Evolutionary conservation across 371 early-diverging fungal genomes (phyloP), one percentile per base, ranked within the genome.

Genomic region (Mortierella sp.): DNA sequence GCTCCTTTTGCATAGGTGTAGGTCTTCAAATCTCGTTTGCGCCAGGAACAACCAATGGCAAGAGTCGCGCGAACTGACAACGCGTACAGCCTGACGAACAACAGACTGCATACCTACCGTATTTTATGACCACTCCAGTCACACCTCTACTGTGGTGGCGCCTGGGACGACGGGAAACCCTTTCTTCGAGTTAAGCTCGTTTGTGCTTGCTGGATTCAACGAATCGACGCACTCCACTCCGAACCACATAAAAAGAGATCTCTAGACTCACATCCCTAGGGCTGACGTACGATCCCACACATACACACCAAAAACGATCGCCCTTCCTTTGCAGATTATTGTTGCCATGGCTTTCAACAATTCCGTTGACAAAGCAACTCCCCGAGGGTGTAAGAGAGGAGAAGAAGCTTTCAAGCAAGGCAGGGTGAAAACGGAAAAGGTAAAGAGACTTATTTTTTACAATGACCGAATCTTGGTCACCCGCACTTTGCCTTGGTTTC

Each of bases 31-130:
- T 54, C 43, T 40, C 43, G 8, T 24, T n/a, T 11, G 57, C n/a
- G 11, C 26, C 57, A 26, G 57, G 28, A n/a, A 21, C n/a, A 57
- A n/a, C 3, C 9, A 54, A 26, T n/a, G 6, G 43, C 43, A 57
- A 57, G 28, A 28, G 57, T n/a, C 57, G 57, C 57, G 57, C n/a
- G 57, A 57, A 28, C 28, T 57, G n/a, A 57, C 57, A 55, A 57
- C 14, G 0, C 24, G 24, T 53, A 16, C 53, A 53, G 24, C 53
- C 53, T 53, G 43, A 4, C 43, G n/a, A n/a, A n/a, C n/a, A n/a
- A n/a, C n/a, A n/a, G n/a, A n/a, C n/a, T n/a, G n/a, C n/a, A n/a
- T n/a, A n/a, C n/a, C n/a, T n/a, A n/a, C n/a, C n/a, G n/a, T n/a
- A n/a, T n/a, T n/a, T n/a, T n/a, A n/a, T n/a, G n/a, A n/a, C n/a